phyloP scores from a whole-genome alignment of 306 rosid genomes.

The Gillenia trifoliata region DNA sequence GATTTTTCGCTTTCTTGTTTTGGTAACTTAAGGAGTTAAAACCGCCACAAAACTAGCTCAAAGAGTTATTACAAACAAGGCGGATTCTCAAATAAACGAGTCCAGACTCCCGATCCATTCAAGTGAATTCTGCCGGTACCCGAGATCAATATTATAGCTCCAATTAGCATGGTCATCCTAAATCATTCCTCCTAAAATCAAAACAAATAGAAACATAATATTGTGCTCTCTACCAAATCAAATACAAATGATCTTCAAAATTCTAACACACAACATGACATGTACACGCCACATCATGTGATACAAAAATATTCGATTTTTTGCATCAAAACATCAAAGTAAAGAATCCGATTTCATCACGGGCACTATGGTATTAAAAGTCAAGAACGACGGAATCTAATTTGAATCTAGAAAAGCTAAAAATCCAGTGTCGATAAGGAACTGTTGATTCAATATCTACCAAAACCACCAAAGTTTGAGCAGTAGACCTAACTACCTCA shows the following conservation, averaged over 20 bases:
- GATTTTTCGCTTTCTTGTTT: too few species aligned
- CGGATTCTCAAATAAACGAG: too few species aligned
- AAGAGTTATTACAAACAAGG: not conserved
- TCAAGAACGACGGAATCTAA: not conserved
- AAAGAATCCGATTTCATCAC: not conserved
- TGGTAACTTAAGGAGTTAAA: too few species aligned
- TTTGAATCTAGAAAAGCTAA: not conserved
- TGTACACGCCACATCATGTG: not conserved
- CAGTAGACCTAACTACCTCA: conserved; percentile 52
- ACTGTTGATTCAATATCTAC: conserved; percentile 28
- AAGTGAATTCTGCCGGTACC: too few species aligned
- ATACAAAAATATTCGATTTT: too few species aligned
- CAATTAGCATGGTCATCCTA: too few species aligned
- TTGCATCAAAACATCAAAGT: conserved; percentile 4
- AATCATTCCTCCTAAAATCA: too few species aligned
- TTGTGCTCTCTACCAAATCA: not conserved
- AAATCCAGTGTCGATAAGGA: not conserved
- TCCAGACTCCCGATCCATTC: too few species aligned
- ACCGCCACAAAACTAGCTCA: too few species aligned
- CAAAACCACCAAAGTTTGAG: conserved; percentile 37
- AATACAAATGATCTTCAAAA: not conserved
- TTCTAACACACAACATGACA: not conserved
- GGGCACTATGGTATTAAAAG: not conserved
- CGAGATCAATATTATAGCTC: too few species aligned
- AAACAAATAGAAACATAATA: not conserved